Conservation (phyloP, 1,284 basidiomycete species). For the Ustilago lituana region DNA sequence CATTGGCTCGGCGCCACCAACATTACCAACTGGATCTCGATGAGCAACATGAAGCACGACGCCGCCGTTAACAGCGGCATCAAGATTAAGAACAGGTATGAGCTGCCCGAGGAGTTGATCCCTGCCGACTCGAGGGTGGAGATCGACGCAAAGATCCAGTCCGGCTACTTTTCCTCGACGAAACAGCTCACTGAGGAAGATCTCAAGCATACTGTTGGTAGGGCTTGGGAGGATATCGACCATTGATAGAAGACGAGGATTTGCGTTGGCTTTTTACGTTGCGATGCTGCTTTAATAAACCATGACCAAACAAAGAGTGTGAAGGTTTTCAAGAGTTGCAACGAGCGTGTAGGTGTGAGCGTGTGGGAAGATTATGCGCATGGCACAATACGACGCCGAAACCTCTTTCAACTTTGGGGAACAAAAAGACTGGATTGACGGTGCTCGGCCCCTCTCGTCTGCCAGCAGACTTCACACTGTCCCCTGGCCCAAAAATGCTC, state of each 20-base stretch:
- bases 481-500: too few species aligned
- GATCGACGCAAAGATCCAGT: constrained; percentile 74
- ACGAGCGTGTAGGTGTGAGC: neutral
- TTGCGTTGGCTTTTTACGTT: too few species aligned
- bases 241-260: too few species aligned
- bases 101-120: constrained; percentile 61
- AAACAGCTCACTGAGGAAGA: constrained; percentile 53
- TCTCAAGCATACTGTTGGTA: constrained; percentile 74
- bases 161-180: constrained; percentile 71
- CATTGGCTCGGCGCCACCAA: constrained; percentile 61
- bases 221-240: constrained; percentile 76
- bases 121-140: constrained; percentile 56
- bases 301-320: too few species aligned
- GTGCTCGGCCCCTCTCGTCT: too few species aligned
- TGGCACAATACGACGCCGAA: too few species aligned
- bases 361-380: neutral
- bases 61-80: constrained; percentile 83
- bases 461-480: constrained; percentile 1
- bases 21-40: constrained; percentile 72
- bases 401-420: too few species aligned
- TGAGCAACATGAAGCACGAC: constrained; percentile 96
- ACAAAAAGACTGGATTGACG: neutral
- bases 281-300: too few species aligned
- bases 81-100: constrained; percentile 73
- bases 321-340: neutral